Percentiles rank a stretch among this genome's conserved stretches.
Conservation (phyloP, 2,329 filamentous ascomycete genomes). For the Fusarium anthophilum region DNA sequence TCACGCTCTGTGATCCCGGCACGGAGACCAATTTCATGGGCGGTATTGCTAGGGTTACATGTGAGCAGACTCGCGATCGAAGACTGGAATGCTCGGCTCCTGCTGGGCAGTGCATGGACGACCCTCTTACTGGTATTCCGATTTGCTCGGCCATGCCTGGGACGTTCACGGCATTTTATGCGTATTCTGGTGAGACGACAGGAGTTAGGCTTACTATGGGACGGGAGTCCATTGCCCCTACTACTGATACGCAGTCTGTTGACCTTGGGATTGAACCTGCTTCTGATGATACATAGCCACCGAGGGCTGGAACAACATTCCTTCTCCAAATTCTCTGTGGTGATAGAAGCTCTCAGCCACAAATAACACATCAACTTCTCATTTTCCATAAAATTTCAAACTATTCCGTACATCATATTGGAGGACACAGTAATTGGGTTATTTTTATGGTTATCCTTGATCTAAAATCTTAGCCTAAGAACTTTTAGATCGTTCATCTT, state of each 20-base stretch:
- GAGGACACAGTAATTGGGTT: not conserved
- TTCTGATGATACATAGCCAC: not conserved
- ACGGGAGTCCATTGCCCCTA: not conserved
- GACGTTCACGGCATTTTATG: not conserved
- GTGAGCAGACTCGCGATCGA: not conserved
- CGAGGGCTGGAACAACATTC: not conserved
- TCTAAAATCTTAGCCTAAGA: not conserved
- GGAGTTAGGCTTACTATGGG: not conserved
- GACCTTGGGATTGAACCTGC: not conserved
- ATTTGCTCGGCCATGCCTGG: not conserved
- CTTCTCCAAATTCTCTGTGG: not conserved
- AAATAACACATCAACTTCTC: not conserved
- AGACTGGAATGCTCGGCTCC: not conserved
- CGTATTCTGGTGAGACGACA: not conserved
- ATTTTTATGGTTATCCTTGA: not conserved
- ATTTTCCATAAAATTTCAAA: not conserved
- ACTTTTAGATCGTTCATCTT: not conserved
- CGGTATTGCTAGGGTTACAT: not conserved
- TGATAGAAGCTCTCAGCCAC: accelerated
- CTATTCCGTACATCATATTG: not conserved
- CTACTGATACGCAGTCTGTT: not conserved
- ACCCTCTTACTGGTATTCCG: too few species aligned
- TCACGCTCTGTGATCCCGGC: not conserved
- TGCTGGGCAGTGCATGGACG: not conserved
- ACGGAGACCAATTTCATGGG: not conserved